Percentiles rank a stretch among this genome's conserved stretches.
Conservation (phyloP, 176 grass and related monocot species). For the Hyparrhenia diplandra region DNA sequence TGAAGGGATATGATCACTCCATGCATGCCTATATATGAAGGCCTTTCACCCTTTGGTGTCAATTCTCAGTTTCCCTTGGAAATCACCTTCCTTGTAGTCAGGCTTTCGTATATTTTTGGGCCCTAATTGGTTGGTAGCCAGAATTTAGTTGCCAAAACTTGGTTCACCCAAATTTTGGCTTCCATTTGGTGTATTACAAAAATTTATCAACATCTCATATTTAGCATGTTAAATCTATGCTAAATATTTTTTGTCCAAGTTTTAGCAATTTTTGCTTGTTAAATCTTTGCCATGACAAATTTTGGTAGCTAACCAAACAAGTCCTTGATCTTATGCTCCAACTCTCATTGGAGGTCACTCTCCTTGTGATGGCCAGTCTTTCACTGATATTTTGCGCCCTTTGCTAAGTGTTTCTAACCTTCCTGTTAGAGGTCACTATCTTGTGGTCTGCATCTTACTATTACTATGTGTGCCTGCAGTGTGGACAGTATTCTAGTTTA, state of each 20-base stretch:
- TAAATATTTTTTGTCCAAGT: neutral
- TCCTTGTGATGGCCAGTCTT: neutral
- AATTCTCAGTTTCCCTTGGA: neutral
- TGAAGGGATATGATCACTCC: neutral
- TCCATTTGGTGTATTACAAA: neutral
- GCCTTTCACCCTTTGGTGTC: neutral
- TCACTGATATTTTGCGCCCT: neutral
- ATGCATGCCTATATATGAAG: neutral
- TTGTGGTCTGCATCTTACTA: neutral
- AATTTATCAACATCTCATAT: neutral
- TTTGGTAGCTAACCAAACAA: neutral
- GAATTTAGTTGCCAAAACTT: neutral
- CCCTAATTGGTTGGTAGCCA: neutral
- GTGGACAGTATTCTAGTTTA: neutral
- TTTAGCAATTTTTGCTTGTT: neutral
- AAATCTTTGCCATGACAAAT: neutral
- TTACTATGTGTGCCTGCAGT: conserved; percentile 5
- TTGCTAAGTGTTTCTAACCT: neutral
- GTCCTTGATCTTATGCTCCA: neutral
- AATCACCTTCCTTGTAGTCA: neutral
- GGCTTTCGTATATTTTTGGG: neutral
- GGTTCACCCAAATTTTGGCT: neutral
- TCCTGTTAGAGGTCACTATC: neutral
- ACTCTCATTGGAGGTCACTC: neutral
- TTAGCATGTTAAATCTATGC: neutral